Conservation (phyloP, 306 rosid species). For the Corylus americana region DNA sequence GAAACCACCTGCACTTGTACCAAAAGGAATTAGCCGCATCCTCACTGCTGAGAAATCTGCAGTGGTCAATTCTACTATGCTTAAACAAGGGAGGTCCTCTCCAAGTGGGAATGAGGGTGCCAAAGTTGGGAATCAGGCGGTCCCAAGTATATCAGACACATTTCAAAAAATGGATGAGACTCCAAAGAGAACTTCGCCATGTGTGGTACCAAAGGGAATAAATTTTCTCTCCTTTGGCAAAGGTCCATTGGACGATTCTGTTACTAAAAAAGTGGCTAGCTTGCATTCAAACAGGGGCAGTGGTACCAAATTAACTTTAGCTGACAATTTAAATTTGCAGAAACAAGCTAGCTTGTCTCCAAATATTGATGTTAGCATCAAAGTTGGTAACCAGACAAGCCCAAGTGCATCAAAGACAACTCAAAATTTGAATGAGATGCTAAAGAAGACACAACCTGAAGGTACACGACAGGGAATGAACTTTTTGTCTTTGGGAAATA, state of each 20-base stretch:
- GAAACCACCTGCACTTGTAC: conserved; percentile 35
- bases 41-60: conserved; percentile 43
- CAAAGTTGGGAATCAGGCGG: conserved; percentile 23
- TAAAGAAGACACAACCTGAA: conserved; percentile 29
- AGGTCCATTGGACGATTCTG: conserved; percentile 36
- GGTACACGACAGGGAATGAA: conserved; percentile 28
- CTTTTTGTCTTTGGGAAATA: conserved; percentile 36
- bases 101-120: conserved; percentile 34
- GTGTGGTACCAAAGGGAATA: conserved; percentile 58
- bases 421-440: conserved; percentile 28
- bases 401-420: conserved; percentile 28
- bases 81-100: conserved; percentile 33
- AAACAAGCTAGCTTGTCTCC: conserved; percentile 18
- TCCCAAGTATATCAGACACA: conserved; percentile 24
- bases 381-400: conserved; percentile 30
- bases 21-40: conserved; percentile 59
- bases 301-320: conserved; percentile 23
- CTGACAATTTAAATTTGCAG: conserved; percentile 24
- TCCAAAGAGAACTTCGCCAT: conserved; percentile 32
- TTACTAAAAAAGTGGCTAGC: conserved; percentile 31
- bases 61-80: conserved; percentile 24
- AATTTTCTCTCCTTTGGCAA: conserved; percentile 71
- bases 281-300: conserved; percentile 31
- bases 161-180: conserved; percentile 32
- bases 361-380: conserved; percentile 20